phyloP scores from a whole-genome alignment of 768 basidiomycete genomes.

The Rickenella mellea region DNA sequence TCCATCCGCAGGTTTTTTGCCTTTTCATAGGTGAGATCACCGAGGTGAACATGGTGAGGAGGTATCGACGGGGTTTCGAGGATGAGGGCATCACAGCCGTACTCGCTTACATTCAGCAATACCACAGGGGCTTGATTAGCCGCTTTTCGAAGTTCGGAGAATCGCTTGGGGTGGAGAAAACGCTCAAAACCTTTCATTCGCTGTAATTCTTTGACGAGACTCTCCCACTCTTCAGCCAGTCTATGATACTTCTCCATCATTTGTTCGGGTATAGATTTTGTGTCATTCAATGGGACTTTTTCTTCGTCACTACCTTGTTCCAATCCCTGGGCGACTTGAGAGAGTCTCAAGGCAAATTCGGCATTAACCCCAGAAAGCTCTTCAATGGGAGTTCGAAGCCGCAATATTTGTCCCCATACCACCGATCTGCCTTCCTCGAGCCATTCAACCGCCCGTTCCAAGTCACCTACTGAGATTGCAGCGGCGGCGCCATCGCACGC shows the following conservation, averaged over 20 bases:
- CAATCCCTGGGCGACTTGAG: too few species aligned
- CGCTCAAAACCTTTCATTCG: conserved; percentile 19
- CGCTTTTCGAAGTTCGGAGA: conserved; percentile 11
- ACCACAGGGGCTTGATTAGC: conserved; percentile 23
- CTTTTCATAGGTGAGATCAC: too few species aligned
- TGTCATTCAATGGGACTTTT: too few species aligned
- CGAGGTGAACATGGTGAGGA: too few species aligned
- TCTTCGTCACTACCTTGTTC: too few species aligned
- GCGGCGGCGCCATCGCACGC: too few species aligned
- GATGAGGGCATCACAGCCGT: conserved; percentile 29
- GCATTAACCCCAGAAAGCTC: conserved; percentile 2
- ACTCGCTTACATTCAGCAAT: conserved; percentile 23
- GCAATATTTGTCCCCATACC: conserved; percentile 14
- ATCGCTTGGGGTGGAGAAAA: conserved; percentile 19
- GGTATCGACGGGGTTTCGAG: too few species aligned
- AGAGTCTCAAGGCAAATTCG: conserved; percentile 3
- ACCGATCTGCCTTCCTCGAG: conserved; percentile 16
- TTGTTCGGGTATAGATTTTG: too few species aligned
- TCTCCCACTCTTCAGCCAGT: conserved; percentile 8
- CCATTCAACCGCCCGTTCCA: conserved; percentile 13
- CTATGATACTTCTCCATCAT: conserved; percentile 5
- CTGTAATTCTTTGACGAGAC: conserved; percentile 16
- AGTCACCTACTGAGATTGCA: conserved; percentile 10
- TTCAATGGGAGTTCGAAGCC: conserved; percentile 12
- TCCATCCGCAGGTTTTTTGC: too few species aligned